Percentiles rank a stretch among this genome's conserved stretches.
phyloP scores from a whole-genome alignment of 441 rosid species.

The Melastoma candidum region DNA sequence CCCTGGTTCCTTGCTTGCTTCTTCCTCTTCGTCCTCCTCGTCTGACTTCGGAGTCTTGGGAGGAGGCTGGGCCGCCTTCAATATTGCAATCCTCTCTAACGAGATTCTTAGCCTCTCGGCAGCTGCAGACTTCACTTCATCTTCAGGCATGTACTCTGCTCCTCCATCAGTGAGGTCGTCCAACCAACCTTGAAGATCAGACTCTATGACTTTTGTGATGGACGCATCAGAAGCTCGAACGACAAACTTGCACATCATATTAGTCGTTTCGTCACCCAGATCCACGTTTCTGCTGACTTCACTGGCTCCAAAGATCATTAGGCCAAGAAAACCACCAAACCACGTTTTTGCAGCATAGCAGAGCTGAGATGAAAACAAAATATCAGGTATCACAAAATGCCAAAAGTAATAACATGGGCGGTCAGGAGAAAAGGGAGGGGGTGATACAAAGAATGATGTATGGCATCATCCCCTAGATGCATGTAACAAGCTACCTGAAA shows the following conservation, averaged over 20 bases:
- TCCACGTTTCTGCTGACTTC: conserved; percentile 99
- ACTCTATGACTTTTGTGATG: conserved; percentile 83
- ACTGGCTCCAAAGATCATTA: conserved; percentile 98
- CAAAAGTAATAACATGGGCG: not conserved
- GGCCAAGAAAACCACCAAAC: conserved; percentile 91
- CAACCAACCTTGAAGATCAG: conserved; percentile 90
- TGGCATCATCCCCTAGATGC: not conserved
- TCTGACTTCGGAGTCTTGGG: conserved; percentile 54
- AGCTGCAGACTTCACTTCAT: conserved; percentile 86
- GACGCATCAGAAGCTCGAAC: conserved; percentile 96
- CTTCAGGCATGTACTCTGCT: conserved; percentile 95
- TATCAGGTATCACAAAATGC: not conserved
- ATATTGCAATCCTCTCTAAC: conserved; percentile 88
- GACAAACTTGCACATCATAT: conserved; percentile 96
- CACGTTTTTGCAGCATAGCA: conserved; percentile 98
- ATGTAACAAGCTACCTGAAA: conserved; percentile 60
- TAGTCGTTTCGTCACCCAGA: conserved; percentile 92
- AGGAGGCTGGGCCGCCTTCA: conserved; percentile 85
- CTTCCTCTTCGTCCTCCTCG: conserved; percentile 22
- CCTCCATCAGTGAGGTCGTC: conserved; percentile 94
- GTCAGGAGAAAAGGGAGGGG: not conserved
- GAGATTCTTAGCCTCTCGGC: conserved; percentile 87
- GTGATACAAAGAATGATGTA: not conserved
- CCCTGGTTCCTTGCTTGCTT: conserved; percentile 16
- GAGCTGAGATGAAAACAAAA: conserved; percentile 35